These are phyloP conservation scores for Thelonectria blattea DNA, from an alignment of 2,329 filamentous ascomycete species.

Conservation along the genomic window DNA sequence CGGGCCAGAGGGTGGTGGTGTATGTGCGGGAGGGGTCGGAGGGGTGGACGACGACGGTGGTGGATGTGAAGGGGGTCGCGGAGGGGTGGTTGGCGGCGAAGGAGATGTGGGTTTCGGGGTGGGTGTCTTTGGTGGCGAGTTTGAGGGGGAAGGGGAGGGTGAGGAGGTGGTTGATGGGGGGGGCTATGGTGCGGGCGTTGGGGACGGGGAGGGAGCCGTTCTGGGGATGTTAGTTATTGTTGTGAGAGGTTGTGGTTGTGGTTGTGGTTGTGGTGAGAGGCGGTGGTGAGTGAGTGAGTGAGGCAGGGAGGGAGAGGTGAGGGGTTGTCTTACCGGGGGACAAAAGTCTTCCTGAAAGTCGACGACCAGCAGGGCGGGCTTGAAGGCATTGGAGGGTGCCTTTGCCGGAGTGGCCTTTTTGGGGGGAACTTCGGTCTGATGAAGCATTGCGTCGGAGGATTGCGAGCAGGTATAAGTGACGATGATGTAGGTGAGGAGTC, in stretches of 20 bases:
- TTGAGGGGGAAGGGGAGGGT: constrained; percentile 72
- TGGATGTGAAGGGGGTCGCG: constrained; percentile 71
- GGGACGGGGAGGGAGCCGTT: constrained; percentile 85
- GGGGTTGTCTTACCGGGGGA: constrained; percentile 69
- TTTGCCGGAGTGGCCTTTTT: background rate
- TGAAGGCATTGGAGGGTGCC: constrained; percentile 33
- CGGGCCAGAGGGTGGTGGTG: constrained; percentile 80
- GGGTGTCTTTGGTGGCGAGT: constrained; percentile 91
- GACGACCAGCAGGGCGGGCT: constrained; percentile 70
- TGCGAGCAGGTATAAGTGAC: background rate
- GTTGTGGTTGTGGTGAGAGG: too few species aligned
- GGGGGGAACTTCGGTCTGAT: background rate
- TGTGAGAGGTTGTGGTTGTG: background rate
- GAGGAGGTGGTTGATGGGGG: constrained; percentile 77
- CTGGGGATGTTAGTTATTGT: constrained; percentile 52
- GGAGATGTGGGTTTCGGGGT: constrained; percentile 82
- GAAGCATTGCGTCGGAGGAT: background rate
- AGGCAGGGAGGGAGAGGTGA: background rate
- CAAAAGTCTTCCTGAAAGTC: constrained; percentile 97
- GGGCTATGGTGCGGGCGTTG: constrained; percentile 72
- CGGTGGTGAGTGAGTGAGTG: background rate
- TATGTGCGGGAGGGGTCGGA: constrained; percentile 66
- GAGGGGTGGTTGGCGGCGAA: constrained; percentile 81
- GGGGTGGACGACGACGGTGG: constrained; percentile 70
- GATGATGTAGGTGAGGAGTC: background rate